A percentile compares a stretch with the other conserved stretches of the same genome.
Evolutionary conservation across 495 filamentous ascomycete species (phyloP).

Genomic region (Articulospora tetracladia): DNA sequence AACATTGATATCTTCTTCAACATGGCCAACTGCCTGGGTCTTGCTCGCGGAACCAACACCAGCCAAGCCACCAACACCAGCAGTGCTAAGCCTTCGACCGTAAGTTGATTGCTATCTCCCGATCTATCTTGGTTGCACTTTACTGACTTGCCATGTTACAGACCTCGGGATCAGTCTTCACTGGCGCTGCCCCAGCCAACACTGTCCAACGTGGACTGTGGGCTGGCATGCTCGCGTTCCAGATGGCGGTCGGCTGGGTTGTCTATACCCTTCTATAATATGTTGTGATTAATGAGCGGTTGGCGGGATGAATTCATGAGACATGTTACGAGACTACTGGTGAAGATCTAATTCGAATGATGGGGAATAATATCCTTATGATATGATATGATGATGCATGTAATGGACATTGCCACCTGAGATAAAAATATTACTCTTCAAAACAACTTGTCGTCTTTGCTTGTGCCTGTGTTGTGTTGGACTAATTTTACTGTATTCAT

Average conservation of each 20-base stretch:
- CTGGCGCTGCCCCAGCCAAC: constrained; percentile 1
- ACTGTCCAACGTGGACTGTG: background rate
- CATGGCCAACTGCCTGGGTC: constrained; percentile 65
- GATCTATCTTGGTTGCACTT: background rate
- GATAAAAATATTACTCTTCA: too few species aligned
- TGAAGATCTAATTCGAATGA: too few species aligned
- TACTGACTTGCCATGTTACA: background rate
- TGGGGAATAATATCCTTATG: too few species aligned
- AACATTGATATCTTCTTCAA: constrained; percentile 71
- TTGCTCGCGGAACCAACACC: constrained; percentile 28
- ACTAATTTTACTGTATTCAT: too few species aligned
- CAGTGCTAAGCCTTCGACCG: background rate
- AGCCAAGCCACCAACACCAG: constrained; percentile 1
- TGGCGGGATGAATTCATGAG: constrained; percentile 15
- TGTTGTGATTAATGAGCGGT: background rate
- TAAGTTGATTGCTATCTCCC: background rate
- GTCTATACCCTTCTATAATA: background rate
- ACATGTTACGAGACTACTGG: constrained; percentile 34
- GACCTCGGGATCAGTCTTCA: background rate
- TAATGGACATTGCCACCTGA: too few species aligned
- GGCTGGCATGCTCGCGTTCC: constrained; percentile 10
- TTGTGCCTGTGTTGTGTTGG: too few species aligned
- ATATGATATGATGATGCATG: background rate
- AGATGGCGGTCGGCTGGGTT: constrained; percentile 7
- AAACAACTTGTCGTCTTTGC: too few species aligned